Evolutionary conservation across 352 stramenopile genomes (phyloP), one percentile per base, ranked within the genome.

Genomic region (Phytopythium cucurbitacearum): DNA sequence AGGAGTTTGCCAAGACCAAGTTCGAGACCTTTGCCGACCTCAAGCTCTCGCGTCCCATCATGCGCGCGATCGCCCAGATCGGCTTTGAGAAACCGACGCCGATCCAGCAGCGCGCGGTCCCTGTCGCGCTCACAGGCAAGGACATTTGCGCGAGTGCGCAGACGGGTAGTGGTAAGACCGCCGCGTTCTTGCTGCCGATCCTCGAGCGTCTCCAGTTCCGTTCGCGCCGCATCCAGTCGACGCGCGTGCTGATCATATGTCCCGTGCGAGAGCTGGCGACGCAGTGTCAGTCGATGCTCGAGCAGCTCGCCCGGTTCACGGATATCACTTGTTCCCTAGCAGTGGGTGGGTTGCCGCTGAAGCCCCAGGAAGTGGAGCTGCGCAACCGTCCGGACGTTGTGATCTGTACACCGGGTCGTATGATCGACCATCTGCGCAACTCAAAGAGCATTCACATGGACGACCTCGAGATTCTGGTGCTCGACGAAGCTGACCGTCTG

Each of bases 391-490:
- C 97, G 5, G 97, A 99, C 64, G 87, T 99, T 35, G 93, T 99
- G 39, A 95, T 99, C 41, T 98, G 95, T 62, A 99, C 97, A 21
- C 97, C 97, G 33, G 97, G 97, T 37, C 90, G 97, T 56, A 95
- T 99, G 73, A 87, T 99, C 52, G 97, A 99, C 71, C 96, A 99
- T 66, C 64, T 99, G 50, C 93, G 89, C 56, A 99, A 99, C 75
- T 98, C 93, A 1, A 84, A 89, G 64, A 96, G 86, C 56, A 95
- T 99, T 38, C 87, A 98, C 62, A 86, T 99, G 69, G 96, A 99
- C 65, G 96, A 99, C 62, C 69, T 99, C 8, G 96, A 99, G 67
- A 98, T 99, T 50, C 67, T 99, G 28, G 95, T 99, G 38, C 67
- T 96, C 45, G 87, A 96, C 54, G 87, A 96, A 78, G 86, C 86